Evolutionary conservation across 306 rosid species (phyloP).

Genomic region (Elaeagnus macrophylla): DNA sequence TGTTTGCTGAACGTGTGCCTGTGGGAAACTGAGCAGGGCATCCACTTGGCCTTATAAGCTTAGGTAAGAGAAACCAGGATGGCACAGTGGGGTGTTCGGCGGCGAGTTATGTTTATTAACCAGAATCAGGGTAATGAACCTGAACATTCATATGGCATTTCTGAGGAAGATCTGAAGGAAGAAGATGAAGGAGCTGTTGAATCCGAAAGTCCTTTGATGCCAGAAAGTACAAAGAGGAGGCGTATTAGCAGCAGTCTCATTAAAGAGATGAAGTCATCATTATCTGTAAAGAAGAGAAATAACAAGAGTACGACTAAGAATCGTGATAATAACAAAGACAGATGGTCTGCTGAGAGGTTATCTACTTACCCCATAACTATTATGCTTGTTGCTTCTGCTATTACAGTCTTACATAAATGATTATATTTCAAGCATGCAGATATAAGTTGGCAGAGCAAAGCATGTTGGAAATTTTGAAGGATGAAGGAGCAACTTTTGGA

Average conservation of each 20-base stretch:
- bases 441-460: constrained; percentile 65
- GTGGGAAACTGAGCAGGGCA: no score
- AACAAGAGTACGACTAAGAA: constrained; percentile 33
- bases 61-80: constrained; percentile 49
- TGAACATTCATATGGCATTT: constrained; percentile 20
- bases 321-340: constrained; percentile 22
- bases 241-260: constrained; percentile 19
- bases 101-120: constrained; percentile 48
- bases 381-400: neutral
- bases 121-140: constrained; percentile 32
- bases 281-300: constrained; percentile 15
- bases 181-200: constrained; percentile 2
- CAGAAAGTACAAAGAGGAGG: constrained; percentile 18
- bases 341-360: constrained; percentile 53
- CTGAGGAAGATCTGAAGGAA: neutral
- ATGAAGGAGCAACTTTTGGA: constrained; percentile 47
- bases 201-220: constrained; percentile 12
- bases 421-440: constrained; percentile 27
- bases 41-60: neutral
- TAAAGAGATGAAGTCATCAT: no score
- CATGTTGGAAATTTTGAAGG: constrained; percentile 70
- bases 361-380: neutral
- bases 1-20: no score
- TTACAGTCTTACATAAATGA: no score
- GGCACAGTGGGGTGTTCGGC: constrained; percentile 73